Evolutionary conservation across 805 yeast genomes (phyloP).

Genomic region (Torulaspora quercuum): DNA sequence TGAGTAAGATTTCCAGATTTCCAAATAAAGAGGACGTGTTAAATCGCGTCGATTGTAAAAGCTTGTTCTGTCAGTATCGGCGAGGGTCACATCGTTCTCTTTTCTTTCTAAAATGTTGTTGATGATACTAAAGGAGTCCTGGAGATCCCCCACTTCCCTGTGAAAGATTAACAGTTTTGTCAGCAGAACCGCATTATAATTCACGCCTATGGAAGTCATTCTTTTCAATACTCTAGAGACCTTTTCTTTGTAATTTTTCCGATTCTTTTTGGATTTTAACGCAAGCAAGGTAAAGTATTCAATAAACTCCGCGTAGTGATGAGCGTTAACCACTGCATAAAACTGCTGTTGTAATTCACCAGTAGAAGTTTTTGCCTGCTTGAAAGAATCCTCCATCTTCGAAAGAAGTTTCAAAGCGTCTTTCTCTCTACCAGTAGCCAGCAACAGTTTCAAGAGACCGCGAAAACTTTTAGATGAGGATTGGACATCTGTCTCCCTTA

Average conservation of each 20-base stretch:
- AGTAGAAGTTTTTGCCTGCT: conserved; percentile 3
- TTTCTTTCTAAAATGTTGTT: conserved; percentile 29
- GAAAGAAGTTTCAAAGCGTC: conserved; percentile 37
- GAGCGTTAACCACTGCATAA: conserved; percentile 41
- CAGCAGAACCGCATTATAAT: conserved; percentile 38
- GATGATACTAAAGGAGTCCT: conserved; percentile 36
- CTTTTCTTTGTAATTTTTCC: conserved; percentile 23
- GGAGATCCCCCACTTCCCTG: conserved; percentile 29
- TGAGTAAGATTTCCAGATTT: conserved; percentile 34
- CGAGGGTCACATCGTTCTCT: conserved; percentile 15
- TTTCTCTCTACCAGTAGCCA: conserved; percentile 23
- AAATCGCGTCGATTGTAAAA: conserved; percentile 16
- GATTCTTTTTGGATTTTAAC: conserved; percentile 3
- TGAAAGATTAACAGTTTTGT: conserved; percentile 40
- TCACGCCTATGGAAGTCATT: conserved; percentile 34
- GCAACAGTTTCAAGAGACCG: conserved; percentile 27
- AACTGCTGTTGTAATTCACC: conserved; percentile 18
- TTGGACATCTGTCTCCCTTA: conserved; percentile 9
- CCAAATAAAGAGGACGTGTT: conserved; percentile 30
- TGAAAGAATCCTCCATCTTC: conserved; percentile 33
- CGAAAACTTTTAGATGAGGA: conserved; percentile 27
- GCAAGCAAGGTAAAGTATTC: conserved; percentile 32
- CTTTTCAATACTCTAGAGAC: conserved; percentile 33
- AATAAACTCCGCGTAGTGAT: conserved; percentile 42
- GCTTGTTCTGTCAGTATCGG: conserved; percentile 11